Base-by-base conservation (phyloP, 2,329 filamentous ascomycete species). In the Septoria linicola region DNA sequence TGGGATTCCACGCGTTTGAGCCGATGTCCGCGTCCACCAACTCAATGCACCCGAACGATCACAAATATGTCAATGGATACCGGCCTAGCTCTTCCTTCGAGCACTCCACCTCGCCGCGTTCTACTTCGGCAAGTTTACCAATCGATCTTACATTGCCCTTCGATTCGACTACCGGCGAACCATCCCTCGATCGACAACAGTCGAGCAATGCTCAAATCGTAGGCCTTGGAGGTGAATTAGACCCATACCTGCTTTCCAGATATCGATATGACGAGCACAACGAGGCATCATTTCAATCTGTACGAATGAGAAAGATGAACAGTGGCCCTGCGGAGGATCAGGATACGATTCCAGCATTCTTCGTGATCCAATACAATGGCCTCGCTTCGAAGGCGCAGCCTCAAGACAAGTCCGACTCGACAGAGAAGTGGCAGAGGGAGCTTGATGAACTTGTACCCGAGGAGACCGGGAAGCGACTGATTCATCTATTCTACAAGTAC, bases 401-500 rank as follows among this genome's bases (percentile, higher is more conserved):
- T 3, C 58, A 61, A n/a, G 59, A 66, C 21, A 58, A 56, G 27
- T 37, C 49, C 2, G 59, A 63, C 21, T 55, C 45, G 1, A 39
- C 62, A 14, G 59, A 68, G 3, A 57, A 53, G 13, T 66, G 62
- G 27, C 63, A 66, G 40, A 49, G 53, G 10, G 63, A 68, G 27
- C 41, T 71, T 10, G 65, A 65, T 17, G 54, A 61, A 0, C 66
- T 70, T 49, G 60, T 71, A 3, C 57, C 55, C 35, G 53, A 65
- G 6, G 57, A 63, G 5, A 61, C 64, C 11, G 70, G 71, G 21
- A 65, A 69, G 40, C 60, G 72, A 41, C 63, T 75, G 5, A 66
- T 75, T 21, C 63, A 64, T 11, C 63, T 75, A 10, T 69, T 72
- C 60, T 70, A 71, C 53, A 67, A 66, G 57, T 74, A 73, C 57